Conservation (phyloP, 371 early-diverging fungal species). For the Lichtheimia ramosa region DNA sequence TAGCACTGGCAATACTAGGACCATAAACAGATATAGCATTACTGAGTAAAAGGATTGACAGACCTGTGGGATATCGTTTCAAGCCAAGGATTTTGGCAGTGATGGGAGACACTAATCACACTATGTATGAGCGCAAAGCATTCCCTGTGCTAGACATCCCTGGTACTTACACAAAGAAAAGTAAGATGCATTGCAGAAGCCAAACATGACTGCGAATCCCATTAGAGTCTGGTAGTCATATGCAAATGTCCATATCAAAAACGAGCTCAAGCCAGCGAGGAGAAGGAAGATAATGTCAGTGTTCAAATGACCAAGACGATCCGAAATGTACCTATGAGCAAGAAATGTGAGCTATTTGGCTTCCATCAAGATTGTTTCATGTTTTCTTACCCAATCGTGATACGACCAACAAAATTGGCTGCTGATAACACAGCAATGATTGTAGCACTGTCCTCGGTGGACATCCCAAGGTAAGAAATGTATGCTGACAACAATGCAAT, state of each 20-base stretch:
- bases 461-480: slow-evolving; percentile 29
- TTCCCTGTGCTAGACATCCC: too few relatives aligned
- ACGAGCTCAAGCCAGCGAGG: slow-evolving; percentile 30
- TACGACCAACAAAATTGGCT: slow-evolving; percentile 61
- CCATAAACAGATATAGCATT: slow-evolving; percentile 34
- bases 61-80: slow-evolving; percentile 42
- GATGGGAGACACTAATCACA: slow-evolving; percentile 35
- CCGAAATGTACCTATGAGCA: slow-evolving; percentile 21
- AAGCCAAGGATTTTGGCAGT: slow-evolving; percentile 30
- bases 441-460: slow-evolving; percentile 27
- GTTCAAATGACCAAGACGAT: slow-evolving; percentile 49
- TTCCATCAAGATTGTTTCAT: not conserved
- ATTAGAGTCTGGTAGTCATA: slow-evolving; percentile 35
- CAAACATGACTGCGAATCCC: slow-evolving; percentile 42
- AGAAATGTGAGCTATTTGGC: not conserved
- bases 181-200: slow-evolving; percentile 40
- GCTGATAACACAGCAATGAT: slow-evolving; percentile 43
- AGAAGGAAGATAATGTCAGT: slow-evolving; percentile 29
- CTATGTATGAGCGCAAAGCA: too few relatives aligned
- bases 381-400: slow-evolving; percentile 34
- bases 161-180: slow-evolving; percentile 31
- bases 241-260: slow-evolving; percentile 58
- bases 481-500: slow-evolving; percentile 19
- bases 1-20: slow-evolving; percentile 38
- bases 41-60: slow-evolving; percentile 31